Conservation (phyloP, 345 rosid species). For the Ailanthus altissimus region DNA sequence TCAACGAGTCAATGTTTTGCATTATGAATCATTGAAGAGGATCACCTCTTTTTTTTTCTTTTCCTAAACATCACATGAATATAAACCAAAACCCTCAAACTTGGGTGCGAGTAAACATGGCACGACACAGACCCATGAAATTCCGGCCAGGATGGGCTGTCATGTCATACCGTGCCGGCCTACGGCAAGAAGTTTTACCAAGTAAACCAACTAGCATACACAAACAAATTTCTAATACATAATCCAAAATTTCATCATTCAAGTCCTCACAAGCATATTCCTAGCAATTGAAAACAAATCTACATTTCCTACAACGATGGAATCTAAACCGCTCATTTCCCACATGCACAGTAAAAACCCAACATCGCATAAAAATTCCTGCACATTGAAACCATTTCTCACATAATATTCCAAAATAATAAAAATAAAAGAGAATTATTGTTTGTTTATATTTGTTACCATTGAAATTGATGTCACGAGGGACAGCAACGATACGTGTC, state of each 20-base stretch:
- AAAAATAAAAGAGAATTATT: background rate
- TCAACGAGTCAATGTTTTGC: background rate
- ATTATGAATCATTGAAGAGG: background rate
- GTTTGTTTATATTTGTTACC: conserved; percentile 35
- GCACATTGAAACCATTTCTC: background rate
- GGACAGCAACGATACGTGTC: conserved; percentile 64
- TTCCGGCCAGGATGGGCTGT: too few species aligned
- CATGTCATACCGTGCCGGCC: too few species aligned
- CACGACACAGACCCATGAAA: too few species aligned
- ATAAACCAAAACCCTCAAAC: too few species aligned
- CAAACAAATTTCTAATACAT: background rate
- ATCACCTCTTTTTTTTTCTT: background rate
- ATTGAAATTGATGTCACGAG: conserved; percentile 52
- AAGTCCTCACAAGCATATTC: background rate
- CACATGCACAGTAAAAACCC: background rate
- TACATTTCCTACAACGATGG: background rate
- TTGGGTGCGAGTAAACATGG: too few species aligned
- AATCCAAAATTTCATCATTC: background rate
- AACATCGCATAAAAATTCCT: background rate
- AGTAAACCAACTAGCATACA: too few species aligned
- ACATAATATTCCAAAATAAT: background rate
- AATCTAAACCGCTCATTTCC: background rate
- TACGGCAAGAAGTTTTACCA: too few species aligned
- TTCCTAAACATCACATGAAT: too few species aligned
- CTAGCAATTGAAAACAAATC: background rate